These are phyloP conservation scores for Lachnum nothofagi DNA, from an alignment of 2,329 filamentous ascomycete genomes.

Conservation along the genomic window DNA sequence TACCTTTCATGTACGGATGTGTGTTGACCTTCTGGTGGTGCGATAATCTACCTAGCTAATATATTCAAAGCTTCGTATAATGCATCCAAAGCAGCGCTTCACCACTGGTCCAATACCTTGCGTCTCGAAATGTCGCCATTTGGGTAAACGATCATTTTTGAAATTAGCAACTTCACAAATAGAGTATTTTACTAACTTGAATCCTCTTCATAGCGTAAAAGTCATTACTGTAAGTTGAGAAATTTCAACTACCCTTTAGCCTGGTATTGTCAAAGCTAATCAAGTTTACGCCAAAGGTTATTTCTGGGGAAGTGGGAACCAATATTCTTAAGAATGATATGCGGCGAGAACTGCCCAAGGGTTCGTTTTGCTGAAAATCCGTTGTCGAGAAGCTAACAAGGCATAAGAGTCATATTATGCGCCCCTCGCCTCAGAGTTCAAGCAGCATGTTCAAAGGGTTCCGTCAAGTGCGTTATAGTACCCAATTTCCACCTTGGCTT, in stretches of 20 bases:
- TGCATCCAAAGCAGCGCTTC: slow-evolving; percentile 40
- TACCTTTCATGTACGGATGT: slow-evolving; percentile 34
- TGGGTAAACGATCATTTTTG: not conserved
- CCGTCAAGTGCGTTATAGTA: slow-evolving; percentile 11
- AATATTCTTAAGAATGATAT: slow-evolving; percentile 28
- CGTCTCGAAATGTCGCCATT: slow-evolving; percentile 19
- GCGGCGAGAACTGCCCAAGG: slow-evolving; percentile 20
- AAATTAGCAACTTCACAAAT: too few relatives aligned
- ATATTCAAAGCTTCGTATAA: slow-evolving; percentile 33
- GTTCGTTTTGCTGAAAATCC: slow-evolving; percentile 5
- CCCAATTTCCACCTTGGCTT: not conserved
- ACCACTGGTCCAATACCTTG: slow-evolving; percentile 22
- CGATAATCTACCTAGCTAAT: not conserved
- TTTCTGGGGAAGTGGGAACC: slow-evolving; percentile 29
- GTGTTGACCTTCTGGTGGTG: not conserved
- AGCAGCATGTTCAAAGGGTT: slow-evolving; percentile 19
- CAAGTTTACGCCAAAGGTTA: slow-evolving; percentile 17
- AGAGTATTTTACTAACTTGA: too few relatives aligned
- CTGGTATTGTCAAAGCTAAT: not conserved
- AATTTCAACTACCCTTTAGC: not conserved
- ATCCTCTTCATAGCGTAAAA: not conserved
- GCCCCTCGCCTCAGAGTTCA: slow-evolving; percentile 19
- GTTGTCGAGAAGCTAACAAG: not conserved
- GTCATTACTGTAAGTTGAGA: not conserved
- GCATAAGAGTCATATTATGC: slow-evolving; percentile 21